Evolutionary conservation across 2,329 filamentous ascomycete genomes (phyloP).

Genomic region (Chaetomiaceae sp.): DNA sequence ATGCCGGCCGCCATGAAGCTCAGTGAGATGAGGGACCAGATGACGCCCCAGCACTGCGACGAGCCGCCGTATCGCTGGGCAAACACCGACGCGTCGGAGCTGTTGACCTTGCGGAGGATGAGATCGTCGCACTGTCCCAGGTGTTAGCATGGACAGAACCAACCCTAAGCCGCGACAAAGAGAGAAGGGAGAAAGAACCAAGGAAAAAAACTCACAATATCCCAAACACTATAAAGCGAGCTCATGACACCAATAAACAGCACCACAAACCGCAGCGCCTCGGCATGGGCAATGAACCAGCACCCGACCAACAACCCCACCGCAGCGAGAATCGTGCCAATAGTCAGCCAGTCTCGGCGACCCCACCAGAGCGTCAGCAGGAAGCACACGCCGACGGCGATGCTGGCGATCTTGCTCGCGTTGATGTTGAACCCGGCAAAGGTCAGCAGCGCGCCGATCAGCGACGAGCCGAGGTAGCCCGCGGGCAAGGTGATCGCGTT

Average conservation of each 20-base stretch:
- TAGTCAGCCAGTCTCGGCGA: constrained; percentile 71
- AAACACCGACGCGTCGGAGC: constrained; percentile 73
- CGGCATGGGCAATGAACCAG: constrained; percentile 76
- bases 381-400: constrained; percentile 69
- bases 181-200: background rate
- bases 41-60: constrained; percentile 74
- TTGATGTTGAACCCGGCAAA: constrained; percentile 80
- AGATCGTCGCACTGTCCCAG: constrained; percentile 67
- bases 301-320: constrained; percentile 67
- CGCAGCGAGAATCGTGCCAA: constrained; percentile 63
- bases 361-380: constrained; percentile 80
- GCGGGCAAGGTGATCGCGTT: constrained; percentile 68
- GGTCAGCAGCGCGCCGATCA: constrained; percentile 72
- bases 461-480: constrained; percentile 70
- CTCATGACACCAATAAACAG: constrained; percentile 82
- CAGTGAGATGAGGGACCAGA: constrained; percentile 71
- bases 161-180: background rate
- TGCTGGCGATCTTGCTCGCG: constrained; percentile 72
- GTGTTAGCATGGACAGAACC: too few species aligned
- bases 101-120: constrained; percentile 75
- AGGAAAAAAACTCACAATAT: constrained; percentile 59
- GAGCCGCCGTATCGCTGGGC: constrained; percentile 73
- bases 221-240: constrained; percentile 75
- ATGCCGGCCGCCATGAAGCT: constrained; percentile 69
- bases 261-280: constrained; percentile 65